Evolutionary conservation across 2,329 filamentous ascomycete species (phyloP).

Genomic region (Chrysosporium keratinophilum): DNA sequence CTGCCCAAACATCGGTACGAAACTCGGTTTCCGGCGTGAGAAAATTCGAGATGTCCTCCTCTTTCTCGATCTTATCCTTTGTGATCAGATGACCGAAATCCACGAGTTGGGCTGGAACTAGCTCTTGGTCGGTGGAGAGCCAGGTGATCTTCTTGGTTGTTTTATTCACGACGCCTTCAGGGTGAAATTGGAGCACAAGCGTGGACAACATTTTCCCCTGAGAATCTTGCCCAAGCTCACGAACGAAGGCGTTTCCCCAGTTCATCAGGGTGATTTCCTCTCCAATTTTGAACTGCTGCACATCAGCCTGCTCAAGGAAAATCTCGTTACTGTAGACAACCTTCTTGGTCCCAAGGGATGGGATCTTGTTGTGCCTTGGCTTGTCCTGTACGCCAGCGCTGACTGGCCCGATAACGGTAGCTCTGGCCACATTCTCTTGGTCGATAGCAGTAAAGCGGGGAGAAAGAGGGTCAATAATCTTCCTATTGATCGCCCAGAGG

Average conservation of each 20-base stretch:
- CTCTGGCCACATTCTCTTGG: constrained; percentile 21
- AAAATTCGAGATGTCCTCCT: constrained; percentile 75
- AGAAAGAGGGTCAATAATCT: constrained; percentile 55
- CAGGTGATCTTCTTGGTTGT: constrained; percentile 96
- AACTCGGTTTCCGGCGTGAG: constrained; percentile 66
- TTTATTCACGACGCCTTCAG: constrained; percentile 85
- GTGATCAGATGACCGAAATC: constrained; percentile 93
- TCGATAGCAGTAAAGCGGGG: constrained; percentile 25
- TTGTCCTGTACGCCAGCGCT: constrained; percentile 42
- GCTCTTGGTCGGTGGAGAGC: constrained; percentile 67
- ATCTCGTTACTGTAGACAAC: constrained; percentile 25
- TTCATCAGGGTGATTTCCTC: constrained; percentile 36
- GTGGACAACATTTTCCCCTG: constrained; percentile 52
- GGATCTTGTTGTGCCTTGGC: constrained; percentile 26
- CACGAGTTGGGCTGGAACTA: constrained; percentile 74
- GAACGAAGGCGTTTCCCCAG: constrained; percentile 60
- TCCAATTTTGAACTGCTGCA: constrained; percentile 22
- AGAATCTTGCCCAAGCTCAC: constrained; percentile 39
- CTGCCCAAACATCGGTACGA: constrained; percentile 64
- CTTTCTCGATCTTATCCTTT: constrained; percentile 86
- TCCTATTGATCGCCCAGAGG: constrained; percentile 52
- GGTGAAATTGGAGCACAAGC: constrained; percentile 75
- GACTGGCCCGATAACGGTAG: constrained; percentile 43
- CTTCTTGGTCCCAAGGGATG: constrained; percentile 25
- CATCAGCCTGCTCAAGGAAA: constrained; percentile 27